Evolutionary conservation across 2,329 filamentous ascomycete species (phyloP).

Genomic region (Lithohypha guttulata): DNA sequence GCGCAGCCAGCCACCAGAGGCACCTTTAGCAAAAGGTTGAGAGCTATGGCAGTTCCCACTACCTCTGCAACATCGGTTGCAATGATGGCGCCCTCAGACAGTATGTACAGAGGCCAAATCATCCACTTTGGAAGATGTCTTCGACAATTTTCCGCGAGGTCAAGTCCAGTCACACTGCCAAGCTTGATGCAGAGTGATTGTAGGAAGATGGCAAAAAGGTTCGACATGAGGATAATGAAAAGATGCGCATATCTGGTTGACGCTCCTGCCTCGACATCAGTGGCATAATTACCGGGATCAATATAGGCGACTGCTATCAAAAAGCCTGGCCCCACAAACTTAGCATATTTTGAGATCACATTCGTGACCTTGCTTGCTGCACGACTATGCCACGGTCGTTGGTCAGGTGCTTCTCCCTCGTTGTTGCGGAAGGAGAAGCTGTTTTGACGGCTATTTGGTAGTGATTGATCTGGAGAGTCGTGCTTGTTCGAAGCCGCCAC

Average conservation of each 20-base stretch:
- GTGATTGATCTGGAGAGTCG: not conserved
- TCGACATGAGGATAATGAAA: constrained; percentile 39
- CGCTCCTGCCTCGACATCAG: constrained; percentile 39
- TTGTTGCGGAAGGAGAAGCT: not conserved
- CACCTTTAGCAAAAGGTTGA: constrained; percentile 44
- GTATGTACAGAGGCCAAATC: constrained; percentile 49
- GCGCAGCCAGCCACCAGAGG: constrained; percentile 47
- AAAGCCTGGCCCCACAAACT: constrained; percentile 39
- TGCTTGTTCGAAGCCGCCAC: not conserved
- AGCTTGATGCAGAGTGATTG: constrained; percentile 47
- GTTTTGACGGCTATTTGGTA: not conserved
- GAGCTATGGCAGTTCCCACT: constrained; percentile 46
- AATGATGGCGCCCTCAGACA: constrained; percentile 58
- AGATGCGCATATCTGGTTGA: constrained; percentile 34
- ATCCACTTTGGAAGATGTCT: constrained; percentile 56
- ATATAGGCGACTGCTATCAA: constrained; percentile 40
- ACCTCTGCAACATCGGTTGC: constrained; percentile 62
- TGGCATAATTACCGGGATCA: constrained; percentile 41
- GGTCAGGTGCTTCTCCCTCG: constrained; percentile 8
- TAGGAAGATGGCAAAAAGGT: constrained; percentile 38
- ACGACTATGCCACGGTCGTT: constrained; percentile 10
- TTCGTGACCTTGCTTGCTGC: not conserved
- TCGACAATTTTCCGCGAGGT: constrained; percentile 56
- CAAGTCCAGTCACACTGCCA: constrained; percentile 57
- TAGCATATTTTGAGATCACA: constrained; percentile 30